Base-by-base conservation (phyloP, 768 basidiomycete species). In the Lactarius quietus region DNA sequence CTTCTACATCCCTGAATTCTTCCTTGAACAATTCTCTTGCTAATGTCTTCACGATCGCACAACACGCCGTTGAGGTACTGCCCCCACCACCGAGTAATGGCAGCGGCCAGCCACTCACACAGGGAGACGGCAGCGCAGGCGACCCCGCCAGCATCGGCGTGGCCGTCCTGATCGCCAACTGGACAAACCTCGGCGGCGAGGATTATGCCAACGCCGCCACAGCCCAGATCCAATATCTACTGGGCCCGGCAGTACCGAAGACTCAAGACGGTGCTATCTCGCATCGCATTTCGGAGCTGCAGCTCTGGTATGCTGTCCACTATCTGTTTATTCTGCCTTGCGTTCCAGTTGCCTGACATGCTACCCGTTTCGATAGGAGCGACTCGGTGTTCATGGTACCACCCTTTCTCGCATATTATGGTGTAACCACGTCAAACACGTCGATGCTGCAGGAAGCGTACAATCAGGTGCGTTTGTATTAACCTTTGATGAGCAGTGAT, bases 341-440 rank as follows among this genome's bases (percentile, higher is more conserved):
- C 20, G 9, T 43, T n/a, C 2, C 38, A 20, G 41, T 48, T 48
- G 65, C 15, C 41, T 3, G 14, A 15, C 58, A 29, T 55, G 45
- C 36, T 38, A 63, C 29, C 23, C 33, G 20, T 31, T 17, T 15
- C 62, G 2, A 9, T 61, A 91, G 90, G 90, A 84, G 84, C 59
- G 92, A 93, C 73, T 93, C 81, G 59, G 81, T 90, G 15, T 93
- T 87, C 73, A 93, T 93, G 92, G 88, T 88, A 0, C 92, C 92
- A 1, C 90, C 92, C 0, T 95, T 93, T 73, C 76, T 95, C 12
- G 91, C 93, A 0, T 93, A 92, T 74, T 93, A 92, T 73, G 94
- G 90, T 43, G 83, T 84, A 14, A 67, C 79, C 36, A 84, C 84
- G 0, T 68, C 74, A 28, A 89, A 94, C 73, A 72, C 78, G 35